These are phyloP conservation scores for Corymbia maculata DNA, from an alignment of 345 rosid species.

Conservation along the genomic window DNA sequence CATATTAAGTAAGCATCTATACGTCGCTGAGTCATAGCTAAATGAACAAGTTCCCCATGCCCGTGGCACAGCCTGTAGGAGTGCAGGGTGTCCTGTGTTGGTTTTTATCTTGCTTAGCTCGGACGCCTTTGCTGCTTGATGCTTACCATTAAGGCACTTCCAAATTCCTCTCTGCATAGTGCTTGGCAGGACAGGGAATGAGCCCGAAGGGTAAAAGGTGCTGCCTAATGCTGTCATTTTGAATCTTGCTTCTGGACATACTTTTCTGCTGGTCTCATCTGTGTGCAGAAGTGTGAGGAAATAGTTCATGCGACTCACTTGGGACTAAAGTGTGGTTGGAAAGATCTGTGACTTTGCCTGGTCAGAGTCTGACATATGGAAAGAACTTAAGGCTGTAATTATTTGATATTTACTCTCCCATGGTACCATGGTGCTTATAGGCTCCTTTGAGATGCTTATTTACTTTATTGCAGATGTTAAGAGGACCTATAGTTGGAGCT, in stretches of 20 bases:
- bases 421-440: not conserved
- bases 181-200: not conserved
- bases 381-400: not conserved
- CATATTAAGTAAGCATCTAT: not conserved
- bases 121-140: too few relatives aligned
- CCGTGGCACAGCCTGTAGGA: too few relatives aligned
- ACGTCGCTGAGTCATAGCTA: too few relatives aligned
- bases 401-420: not conserved
- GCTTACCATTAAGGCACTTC: too few relatives aligned
- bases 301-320: not conserved
- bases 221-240: slow-evolving; percentile 48
- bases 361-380: too few relatives aligned
- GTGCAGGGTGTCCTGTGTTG: too few relatives aligned
- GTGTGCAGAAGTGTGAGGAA: not conserved
- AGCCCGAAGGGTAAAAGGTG: not conserved
- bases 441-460: not conserved
- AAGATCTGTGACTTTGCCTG: too few relatives aligned
- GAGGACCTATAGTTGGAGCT: not conserved
- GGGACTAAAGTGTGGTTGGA: too few relatives aligned
- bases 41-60: too few relatives aligned
- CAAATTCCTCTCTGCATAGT: too few relatives aligned
- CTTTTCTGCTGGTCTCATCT: not conserved
- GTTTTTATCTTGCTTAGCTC: too few relatives aligned
- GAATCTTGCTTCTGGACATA: not conserved
- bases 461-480: not conserved